Evolutionary conservation across 163 green algal genomes (phyloP).

Genomic region (Botryococcus braunii): DNA sequence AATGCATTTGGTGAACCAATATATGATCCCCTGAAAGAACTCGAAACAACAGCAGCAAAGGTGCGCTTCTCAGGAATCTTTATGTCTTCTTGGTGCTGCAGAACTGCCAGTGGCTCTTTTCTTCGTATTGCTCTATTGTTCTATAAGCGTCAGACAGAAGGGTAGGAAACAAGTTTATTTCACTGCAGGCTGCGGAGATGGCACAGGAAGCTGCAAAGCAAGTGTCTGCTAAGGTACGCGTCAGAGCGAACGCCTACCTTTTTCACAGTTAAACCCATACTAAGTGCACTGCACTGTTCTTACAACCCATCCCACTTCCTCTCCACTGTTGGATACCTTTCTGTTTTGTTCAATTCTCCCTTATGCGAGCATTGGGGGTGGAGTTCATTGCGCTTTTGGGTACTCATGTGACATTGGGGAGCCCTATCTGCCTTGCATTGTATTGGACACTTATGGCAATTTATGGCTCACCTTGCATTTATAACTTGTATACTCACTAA

Average conservation of each 20-base stretch:
- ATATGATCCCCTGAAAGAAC: slow-evolving; percentile 7
- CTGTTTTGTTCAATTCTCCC: background rate
- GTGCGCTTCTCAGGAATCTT: background rate
- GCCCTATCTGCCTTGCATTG: no score
- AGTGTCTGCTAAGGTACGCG: background rate
- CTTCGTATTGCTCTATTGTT: background rate
- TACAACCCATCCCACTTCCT: background rate
- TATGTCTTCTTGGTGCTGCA: background rate
- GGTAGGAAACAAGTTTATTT: background rate
- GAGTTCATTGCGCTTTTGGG: background rate
- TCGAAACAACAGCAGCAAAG: background rate
- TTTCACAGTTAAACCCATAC: background rate
- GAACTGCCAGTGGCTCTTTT: background rate
- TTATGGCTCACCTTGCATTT: no score
- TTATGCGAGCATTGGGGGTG: background rate
- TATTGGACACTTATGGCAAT: no score
- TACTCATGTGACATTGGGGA: no score
- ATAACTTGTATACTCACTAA: no score
- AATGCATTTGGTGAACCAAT: slow-evolving; percentile 1
- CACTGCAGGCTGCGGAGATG: background rate
- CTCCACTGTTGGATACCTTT: background rate
- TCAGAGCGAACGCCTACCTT: background rate
- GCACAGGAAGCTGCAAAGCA: background rate
- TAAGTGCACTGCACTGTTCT: background rate
- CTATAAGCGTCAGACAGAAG: no score